Conservation (phyloP, 352 stramenopile species). For the Sclerospora graminicola region DNA sequence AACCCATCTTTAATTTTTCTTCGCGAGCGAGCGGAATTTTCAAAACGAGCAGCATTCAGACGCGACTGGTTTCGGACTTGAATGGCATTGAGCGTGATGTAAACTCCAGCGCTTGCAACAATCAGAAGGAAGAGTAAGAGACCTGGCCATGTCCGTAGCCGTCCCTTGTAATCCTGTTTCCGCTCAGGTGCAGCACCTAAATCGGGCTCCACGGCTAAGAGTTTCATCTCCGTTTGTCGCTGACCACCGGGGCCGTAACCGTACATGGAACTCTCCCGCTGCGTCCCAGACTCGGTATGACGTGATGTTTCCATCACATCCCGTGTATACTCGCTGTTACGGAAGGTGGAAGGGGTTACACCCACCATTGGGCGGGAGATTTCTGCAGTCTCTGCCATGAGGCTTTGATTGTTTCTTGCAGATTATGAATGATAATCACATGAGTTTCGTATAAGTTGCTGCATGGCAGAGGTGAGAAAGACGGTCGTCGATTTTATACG, state of each 20-base stretch:
- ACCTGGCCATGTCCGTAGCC: conserved; percentile 51
- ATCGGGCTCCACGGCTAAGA: conserved; percentile 38
- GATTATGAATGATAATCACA: too few relatives aligned
- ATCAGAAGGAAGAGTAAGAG: conserved; percentile 41
- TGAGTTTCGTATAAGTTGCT: too few relatives aligned
- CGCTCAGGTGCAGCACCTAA: conserved; percentile 27
- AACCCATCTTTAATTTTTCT: conserved; percentile 38
- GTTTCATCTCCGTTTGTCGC: conserved; percentile 54
- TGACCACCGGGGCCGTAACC: conserved; percentile 9
- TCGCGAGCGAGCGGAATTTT: conserved; percentile 15
- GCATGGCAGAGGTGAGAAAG: too few relatives aligned
- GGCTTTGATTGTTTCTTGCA: too few relatives aligned
- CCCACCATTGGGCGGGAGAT: background rate
- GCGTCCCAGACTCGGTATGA: conserved; percentile 24
- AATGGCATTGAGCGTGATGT: conserved; percentile 42
- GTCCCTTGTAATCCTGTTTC: conserved; percentile 56
- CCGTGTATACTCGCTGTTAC: conserved; percentile 25
- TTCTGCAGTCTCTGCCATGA: background rate
- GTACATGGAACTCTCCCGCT: conserved; percentile 16
- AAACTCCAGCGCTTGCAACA: conserved; percentile 21
- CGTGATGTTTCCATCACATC: conserved; percentile 6
- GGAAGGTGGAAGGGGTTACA: conserved; percentile 14
- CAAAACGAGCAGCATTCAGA: conserved; percentile 16
- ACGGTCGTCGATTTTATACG: too few relatives aligned
- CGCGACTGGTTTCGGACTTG: conserved; percentile 19